Evolutionary conservation across 2,329 filamentous ascomycete genomes (phyloP).

Genomic region (Emmonsiellopsis sp.): DNA sequence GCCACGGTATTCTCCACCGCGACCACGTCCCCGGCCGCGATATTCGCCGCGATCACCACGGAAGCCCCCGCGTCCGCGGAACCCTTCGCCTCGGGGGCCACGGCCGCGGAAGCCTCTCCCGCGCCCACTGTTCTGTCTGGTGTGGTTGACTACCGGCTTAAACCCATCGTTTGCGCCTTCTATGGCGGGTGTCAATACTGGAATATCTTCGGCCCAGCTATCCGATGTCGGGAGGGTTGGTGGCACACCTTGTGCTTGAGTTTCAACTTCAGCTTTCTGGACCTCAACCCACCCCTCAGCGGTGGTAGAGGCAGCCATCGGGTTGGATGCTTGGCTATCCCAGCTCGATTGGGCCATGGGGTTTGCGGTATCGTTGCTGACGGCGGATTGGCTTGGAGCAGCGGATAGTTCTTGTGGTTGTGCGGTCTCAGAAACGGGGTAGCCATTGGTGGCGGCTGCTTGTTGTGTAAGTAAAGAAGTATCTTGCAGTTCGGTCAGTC

Average conservation of each 20-base stretch:
- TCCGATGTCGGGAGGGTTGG: conserved; percentile 3
- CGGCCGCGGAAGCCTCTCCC: conserved; percentile 27
- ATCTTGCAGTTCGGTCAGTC: conserved; percentile 50
- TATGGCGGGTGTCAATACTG: conserved; percentile 37
- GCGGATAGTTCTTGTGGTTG: conserved; percentile 18
- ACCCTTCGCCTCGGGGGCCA: conserved; percentile 24
- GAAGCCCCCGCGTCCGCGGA: conserved; percentile 24
- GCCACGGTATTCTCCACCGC: conserved; percentile 22
- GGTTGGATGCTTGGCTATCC: conserved; percentile 42
- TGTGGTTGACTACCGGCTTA: conserved; percentile 25
- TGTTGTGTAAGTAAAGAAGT: conserved; percentile 47
- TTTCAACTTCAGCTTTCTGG: conserved; percentile 64
- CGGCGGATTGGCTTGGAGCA: conserved; percentile 32
- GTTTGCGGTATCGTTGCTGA: conserved; percentile 34
- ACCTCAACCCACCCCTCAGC: conserved; percentile 68
- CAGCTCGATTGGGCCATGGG: conserved; percentile 44
- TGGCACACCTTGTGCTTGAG: conserved; percentile 39
- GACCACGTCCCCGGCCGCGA: conserved; percentile 28
- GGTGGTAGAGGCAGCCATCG: conserved; percentile 38
- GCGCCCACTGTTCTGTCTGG: conserved; percentile 27
- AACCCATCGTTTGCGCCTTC: conserved; percentile 22
- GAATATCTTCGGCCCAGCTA: conserved; percentile 76
- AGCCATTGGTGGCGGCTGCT: conserved; percentile 41
- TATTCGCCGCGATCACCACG: conserved; percentile 25
- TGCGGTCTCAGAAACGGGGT: conserved; percentile 8